Percentiles rank a stretch among this genome's conserved stretches.
Evolutionary conservation across 2,329 filamentous ascomycete species (phyloP).

Genomic region (Colletotrichum zoysiae): DNA sequence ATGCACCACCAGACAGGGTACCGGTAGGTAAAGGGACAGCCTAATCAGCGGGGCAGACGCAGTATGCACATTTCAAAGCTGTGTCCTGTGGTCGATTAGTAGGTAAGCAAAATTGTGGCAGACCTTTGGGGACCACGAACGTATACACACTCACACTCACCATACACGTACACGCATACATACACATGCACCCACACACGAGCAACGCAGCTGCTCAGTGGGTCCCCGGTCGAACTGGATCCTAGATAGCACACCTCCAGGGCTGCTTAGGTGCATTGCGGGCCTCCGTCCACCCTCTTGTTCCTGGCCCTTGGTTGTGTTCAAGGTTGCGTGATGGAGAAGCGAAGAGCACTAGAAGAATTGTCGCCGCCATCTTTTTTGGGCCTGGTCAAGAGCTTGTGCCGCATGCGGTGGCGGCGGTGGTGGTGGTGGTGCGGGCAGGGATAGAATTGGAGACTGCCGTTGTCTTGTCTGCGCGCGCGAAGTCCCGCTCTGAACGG

Average conservation of each 20-base stretch:
- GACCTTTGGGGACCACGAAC: constrained; percentile 22
- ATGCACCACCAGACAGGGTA: constrained; percentile 24
- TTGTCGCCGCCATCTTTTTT: constrained; percentile 22
- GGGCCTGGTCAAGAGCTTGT: constrained; percentile 35
- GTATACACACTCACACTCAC: constrained; percentile 4
- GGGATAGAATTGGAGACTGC: constrained; percentile 17
- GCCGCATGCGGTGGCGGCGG: constrained; percentile 15
- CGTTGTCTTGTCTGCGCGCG: constrained; percentile 21
- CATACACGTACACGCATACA: background rate
- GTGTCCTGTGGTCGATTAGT: constrained; percentile 28
- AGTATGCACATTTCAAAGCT: constrained; percentile 31
- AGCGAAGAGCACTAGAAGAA: constrained; percentile 18
- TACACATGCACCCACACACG: constrained; percentile 11
- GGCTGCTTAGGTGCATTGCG: constrained; percentile 37
- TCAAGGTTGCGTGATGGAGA: constrained; percentile 27
- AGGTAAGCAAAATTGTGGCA: constrained; percentile 38
- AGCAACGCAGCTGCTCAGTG: constrained; percentile 27
- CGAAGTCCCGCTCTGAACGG: constrained; percentile 28
- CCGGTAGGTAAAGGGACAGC: constrained; percentile 15
- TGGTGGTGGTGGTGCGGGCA: constrained; percentile 34
- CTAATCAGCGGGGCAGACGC: constrained; percentile 13
- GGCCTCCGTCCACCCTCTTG: constrained; percentile 14
- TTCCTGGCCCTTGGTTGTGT: constrained; percentile 33
- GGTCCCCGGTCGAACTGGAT: constrained; percentile 19
- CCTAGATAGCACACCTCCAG: constrained; percentile 32